A percentile compares a stretch with the other conserved stretches of the same genome.
These are phyloP conservation scores for Coemansia sp. DNA, from an alignment of 371 early-diverging fungal species.

Conservation along the genomic window DNA sequence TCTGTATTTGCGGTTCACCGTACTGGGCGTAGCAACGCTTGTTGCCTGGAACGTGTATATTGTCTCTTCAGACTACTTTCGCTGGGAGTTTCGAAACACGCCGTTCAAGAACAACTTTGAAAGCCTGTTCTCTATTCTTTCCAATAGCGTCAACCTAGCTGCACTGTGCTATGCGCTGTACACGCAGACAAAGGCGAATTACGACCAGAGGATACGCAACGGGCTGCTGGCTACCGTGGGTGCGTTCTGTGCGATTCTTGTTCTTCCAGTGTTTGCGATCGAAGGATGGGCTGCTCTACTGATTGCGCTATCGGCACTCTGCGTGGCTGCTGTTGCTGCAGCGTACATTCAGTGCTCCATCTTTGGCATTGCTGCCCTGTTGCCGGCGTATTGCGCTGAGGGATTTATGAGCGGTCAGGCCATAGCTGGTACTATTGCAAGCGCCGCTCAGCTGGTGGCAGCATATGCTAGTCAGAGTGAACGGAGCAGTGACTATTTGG, in stretches of 20 bases:
- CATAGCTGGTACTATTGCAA: slow-evolving; percentile 43
- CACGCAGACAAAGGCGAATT: slow-evolving; percentile 43
- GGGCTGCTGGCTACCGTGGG: slow-evolving; percentile 31
- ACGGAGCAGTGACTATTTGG: not conserved
- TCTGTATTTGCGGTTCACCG: slow-evolving; percentile 46
- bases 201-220: slow-evolving; percentile 28
- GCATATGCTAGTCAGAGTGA: slow-evolving; percentile 8
- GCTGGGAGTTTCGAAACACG: slow-evolving; percentile 39
- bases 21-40: slow-evolving; percentile 40
- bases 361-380: not conserved
- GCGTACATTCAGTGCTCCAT: slow-evolving; percentile 48
- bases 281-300: slow-evolving; percentile 32
- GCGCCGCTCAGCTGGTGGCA: slow-evolving; percentile 33
- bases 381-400: slow-evolving; percentile 39
- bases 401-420: slow-evolving; percentile 51
- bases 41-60: slow-evolving; percentile 49
- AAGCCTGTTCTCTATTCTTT: slow-evolving; percentile 42
- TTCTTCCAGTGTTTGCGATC: slow-evolving; percentile 22
- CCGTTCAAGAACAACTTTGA: slow-evolving; percentile 46
- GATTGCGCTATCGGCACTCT: slow-evolving; percentile 24
- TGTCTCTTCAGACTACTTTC: slow-evolving; percentile 45
- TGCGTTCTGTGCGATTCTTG: slow-evolving; percentile 21
- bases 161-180: slow-evolving; percentile 41
- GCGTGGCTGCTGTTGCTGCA: slow-evolving; percentile 37
- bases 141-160: slow-evolving; percentile 32